Evolutionary conservation across 2,329 filamentous ascomycete species (phyloP), one percentile per base, ranked within the genome.

Genomic region (Cercospora zeina): DNA sequence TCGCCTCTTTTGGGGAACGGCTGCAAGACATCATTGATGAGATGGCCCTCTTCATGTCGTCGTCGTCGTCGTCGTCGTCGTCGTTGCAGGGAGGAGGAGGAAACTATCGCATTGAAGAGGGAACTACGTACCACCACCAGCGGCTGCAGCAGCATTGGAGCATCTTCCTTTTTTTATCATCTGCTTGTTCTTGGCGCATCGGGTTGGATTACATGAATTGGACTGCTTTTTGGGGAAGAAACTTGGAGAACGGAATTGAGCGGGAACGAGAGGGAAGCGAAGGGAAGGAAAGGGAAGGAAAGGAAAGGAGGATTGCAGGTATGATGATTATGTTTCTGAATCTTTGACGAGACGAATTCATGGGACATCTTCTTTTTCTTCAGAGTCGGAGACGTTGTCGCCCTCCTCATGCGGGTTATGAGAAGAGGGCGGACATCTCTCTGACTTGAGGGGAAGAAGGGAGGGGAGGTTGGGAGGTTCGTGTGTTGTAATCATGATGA

Each of bases 1-100:
- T 14, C 54, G 49, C 16, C 54, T 60, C 62, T 42, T 63, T 16
- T 63, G 58, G 58, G 39, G 37, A 16, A 21, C 45, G 11, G 36
- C 19, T 34, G 36, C 19, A 8, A 53, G 58, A 37, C 42, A 19
- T 27, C 19, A 19, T 24, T 13, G 6, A 24, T 27, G 21, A 47
- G 21, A 13, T 21, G 42, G 31, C 8, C 9, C 31, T 34, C 27
- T 21, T 47, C 1, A 1, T 3, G 13, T 47, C 13, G 21, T 47
- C 4, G 42, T 47, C 42, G 42, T 47, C 13, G 6, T n/a, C n/a
- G n/a, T n/a, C n/a, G 13, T 47, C 13, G 21, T 47, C 4, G 42
- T 47, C 42, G 42, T 47, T 21, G 6, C 21, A 47, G 21, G 42
- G 42, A 47, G 42, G 42, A 14, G 42, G 21, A 27, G 13, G 19